Evolutionary conservation across 768 basidiomycete species (phyloP), one percentile per base, ranked within the genome.

Genomic region (Russula abietina): DNA sequence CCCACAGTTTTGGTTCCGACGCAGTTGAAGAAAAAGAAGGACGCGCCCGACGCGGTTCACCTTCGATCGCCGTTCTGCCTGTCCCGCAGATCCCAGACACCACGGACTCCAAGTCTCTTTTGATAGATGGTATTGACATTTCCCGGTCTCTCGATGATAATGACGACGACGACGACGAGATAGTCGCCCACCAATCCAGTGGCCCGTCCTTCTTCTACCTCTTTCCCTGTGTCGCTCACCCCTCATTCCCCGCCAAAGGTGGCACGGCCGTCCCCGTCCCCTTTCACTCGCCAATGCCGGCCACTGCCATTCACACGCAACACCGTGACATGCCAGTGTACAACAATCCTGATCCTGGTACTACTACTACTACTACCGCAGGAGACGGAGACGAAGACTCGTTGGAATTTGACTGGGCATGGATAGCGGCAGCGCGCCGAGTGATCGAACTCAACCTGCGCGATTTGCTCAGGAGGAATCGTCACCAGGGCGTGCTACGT

Each of bases 391-490:
- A n/a, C n/a, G n/a, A n/a, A n/a, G n/a, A n/a, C n/a, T n/a, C 78
- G 24, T 70, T 79, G 24, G 70, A 71, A 19, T 64, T 78, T 0
- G 83, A 85, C 66, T 85, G 83, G 70, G 72, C 73, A 2, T 84
- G 76, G 70, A 77, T 84, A 14, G 75, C 80, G 3, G 79, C 81
- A 16, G 81, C 75, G 10, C 77, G 83, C 14, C 72, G 79, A 26
- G 72, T 83, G 11, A 74, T 84, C 17, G 83, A 85, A 66, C 74
- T 76, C 36, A 85, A 83, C 61, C 58, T 84, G 61, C 74, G 72
- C 12, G 80, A 81, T 12, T 55, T 75, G 4, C 73, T 77, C 32
- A 66, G 59, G 6, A 66, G 60, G 4, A 30, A 32, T n/a, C 57
- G 65, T 8, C 67, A 67, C 43, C 57, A 54, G 12, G 59, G 64